A percentile compares a stretch with the other conserved stretches of the same genome.
Conservation (phyloP, 2,329 filamentous ascomycete species). For the Xylaria hypoxylon region DNA sequence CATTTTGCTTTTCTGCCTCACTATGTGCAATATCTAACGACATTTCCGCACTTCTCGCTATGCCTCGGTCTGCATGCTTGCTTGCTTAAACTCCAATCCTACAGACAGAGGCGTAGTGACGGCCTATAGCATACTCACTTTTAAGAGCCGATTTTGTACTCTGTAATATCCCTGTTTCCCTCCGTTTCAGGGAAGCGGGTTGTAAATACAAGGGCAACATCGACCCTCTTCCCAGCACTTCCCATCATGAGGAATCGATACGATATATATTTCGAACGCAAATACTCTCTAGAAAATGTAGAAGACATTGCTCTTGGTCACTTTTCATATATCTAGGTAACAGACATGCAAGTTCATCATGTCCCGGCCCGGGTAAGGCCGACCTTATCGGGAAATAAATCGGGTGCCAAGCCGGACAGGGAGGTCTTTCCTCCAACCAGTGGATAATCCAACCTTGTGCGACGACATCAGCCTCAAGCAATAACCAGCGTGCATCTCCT, state of each 20-base stretch:
- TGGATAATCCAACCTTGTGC: constrained; percentile 14
- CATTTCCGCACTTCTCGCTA: not conserved
- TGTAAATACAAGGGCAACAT: not conserved
- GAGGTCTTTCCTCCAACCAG: constrained; percentile 7
- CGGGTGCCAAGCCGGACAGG: constrained; percentile 37
- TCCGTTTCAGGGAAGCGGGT: not conserved
- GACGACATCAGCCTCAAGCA: constrained; percentile 15
- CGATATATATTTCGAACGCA: not conserved
- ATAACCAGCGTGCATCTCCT: constrained; percentile 10
- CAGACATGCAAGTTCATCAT: not conserved
- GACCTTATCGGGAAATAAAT: constrained; percentile 31
- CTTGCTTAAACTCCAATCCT: too few species aligned
- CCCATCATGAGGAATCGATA: not conserved
- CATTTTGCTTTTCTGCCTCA: too few species aligned
- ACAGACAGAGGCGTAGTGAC: too few species aligned
- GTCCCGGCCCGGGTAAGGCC: constrained; percentile 24
- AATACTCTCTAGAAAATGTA: too few species aligned
- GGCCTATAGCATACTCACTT: too few species aligned
- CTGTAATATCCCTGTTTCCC: not conserved
- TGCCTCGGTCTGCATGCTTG: not conserved
- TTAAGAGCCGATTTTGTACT: not conserved
- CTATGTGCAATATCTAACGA: too few species aligned
- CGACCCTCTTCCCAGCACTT: not conserved
- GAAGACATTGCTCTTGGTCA: not conserved
- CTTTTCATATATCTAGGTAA: not conserved